phyloP scores from a whole-genome alignment of 176 grass and related monocot genomes.

The Triticum monococcum region DNA sequence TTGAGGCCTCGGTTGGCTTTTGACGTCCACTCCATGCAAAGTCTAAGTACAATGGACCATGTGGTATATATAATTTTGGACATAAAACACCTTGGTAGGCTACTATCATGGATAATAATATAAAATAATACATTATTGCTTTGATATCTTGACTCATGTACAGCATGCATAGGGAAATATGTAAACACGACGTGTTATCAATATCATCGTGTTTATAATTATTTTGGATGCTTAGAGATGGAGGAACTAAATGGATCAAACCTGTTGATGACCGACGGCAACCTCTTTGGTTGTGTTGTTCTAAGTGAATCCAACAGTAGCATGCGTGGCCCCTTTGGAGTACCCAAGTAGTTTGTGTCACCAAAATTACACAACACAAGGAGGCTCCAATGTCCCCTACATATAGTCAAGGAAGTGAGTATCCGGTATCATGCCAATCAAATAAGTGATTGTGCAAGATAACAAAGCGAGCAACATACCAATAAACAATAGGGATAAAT shows the following conservation, averaged over 20 bases:
- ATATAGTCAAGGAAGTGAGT: constrained; percentile 29
- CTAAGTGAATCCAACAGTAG: constrained; percentile 86
- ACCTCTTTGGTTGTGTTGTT: constrained; percentile 33
- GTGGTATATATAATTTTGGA: too few species aligned
- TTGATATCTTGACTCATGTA: too few species aligned
- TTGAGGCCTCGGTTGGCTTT: too few species aligned
- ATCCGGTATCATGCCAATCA: neutral
- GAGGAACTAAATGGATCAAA: constrained; percentile 12
- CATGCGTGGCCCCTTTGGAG: constrained; percentile 51
- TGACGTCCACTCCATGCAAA: too few species aligned
- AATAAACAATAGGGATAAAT: constrained; percentile 87
- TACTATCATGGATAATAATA: too few species aligned
- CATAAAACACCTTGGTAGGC: too few species aligned
- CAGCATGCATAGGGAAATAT: neutral
- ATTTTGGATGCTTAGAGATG: neutral
- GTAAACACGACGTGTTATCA: neutral
- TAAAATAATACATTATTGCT: too few species aligned
- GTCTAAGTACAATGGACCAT: too few species aligned
- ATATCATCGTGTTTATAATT: neutral
- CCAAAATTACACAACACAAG: constrained; percentile 92
- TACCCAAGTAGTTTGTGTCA: constrained; percentile 27
- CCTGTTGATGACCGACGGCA: constrained; percentile 66
- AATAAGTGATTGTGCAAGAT: constrained; percentile 1
- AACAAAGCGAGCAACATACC: constrained; percentile 41
- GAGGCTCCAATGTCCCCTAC: constrained; percentile 88